phyloP scores from a whole-genome alignment of 1,139 yeast genomes.

The Yamadazyma friedrichii region DNA sequence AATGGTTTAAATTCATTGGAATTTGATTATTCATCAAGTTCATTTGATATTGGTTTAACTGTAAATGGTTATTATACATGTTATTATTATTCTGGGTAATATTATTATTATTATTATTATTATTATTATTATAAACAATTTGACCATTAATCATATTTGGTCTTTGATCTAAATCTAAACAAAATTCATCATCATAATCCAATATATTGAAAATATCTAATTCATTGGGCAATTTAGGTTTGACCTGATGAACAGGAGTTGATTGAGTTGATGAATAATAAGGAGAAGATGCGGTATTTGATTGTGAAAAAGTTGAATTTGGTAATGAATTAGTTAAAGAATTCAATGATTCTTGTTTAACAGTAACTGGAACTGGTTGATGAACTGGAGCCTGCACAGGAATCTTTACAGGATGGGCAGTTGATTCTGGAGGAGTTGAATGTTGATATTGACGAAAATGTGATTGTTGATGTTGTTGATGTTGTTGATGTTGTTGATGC shows the following conservation, averaged over 20 bases:
- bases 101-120: neutral
- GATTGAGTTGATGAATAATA: conserved; percentile 6
- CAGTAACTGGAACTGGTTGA: conserved; percentile 4
- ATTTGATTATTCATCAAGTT: conserved; percentile 7
- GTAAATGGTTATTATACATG: conserved; percentile 12
- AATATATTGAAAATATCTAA: conserved; percentile 13
- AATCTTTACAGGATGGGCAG: neutral
- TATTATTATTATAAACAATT: too few relatives aligned
- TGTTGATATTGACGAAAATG: neutral
- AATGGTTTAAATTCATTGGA: conserved; percentile 7
- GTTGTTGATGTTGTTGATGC: neutral
- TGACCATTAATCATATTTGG: conserved; percentile 15
- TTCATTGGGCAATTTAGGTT: conserved; percentile 4
- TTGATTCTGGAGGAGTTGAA: neutral
- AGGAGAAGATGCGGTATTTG: conserved; percentile 1
- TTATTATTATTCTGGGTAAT: conserved; percentile 7
- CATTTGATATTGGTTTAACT: conserved; percentile 11
- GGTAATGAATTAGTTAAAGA: neutral
- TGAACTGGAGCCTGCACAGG: neutral
- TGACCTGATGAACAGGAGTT: conserved; percentile 6
- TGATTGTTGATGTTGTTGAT: neutral
- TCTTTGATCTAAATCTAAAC: conserved; percentile 47
- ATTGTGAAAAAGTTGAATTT: conserved; percentile 4
- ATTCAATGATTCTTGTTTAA: conserved; percentile 1
- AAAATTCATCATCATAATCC: conserved; percentile 48